These are phyloP conservation scores for Ascochyta rabiei DNA, from an alignment of 2,329 filamentous ascomycete species.

Conservation along the genomic window DNA sequence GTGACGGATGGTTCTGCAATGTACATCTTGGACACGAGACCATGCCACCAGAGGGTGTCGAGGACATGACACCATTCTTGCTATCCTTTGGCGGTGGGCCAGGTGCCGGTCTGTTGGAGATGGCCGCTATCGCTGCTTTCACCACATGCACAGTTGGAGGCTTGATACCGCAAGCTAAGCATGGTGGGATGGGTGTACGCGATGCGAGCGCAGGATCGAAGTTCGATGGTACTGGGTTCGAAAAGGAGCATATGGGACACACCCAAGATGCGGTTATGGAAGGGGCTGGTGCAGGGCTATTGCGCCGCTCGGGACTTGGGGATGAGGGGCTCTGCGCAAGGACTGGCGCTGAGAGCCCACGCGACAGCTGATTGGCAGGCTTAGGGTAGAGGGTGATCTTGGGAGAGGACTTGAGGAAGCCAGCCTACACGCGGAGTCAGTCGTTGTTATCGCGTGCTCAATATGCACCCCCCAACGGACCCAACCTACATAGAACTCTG, in stretches of 20 bases:
- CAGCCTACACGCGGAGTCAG: constrained; percentile 62
- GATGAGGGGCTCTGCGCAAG: constrained; percentile 42
- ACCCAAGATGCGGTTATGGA: constrained; percentile 82
- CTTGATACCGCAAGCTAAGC: constrained; percentile 91
- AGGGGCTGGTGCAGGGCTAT: constrained; percentile 53
- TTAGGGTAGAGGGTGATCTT: constrained; percentile 92
- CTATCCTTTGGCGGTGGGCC: constrained; percentile 39
- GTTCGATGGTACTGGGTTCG: constrained; percentile 89
- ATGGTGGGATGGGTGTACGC: constrained; percentile 82
- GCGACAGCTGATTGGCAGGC: constrained; percentile 68
- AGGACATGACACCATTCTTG: constrained; percentile 43
- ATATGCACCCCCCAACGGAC: constrained; percentile 7
- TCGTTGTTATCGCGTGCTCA: constrained; percentile 16
- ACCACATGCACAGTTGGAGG: constrained; percentile 81
- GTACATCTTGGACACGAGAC: constrained; percentile 81
- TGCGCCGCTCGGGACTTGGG: constrained; percentile 43
- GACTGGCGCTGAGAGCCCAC: constrained; percentile 54
- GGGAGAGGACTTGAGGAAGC: constrained; percentile 92
- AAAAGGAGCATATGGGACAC: constrained; percentile 93
- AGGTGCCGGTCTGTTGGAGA: constrained; percentile 60
- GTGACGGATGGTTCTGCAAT: constrained; percentile 88
- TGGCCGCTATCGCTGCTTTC: constrained; percentile 83
- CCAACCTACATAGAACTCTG: constrained; percentile 66
- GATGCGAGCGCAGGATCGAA: constrained; percentile 85
- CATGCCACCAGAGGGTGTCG: constrained; percentile 22